These are phyloP conservation scores for Fusarium succisae DNA, from an alignment of 2,329 filamentous ascomycete genomes.

Conservation along the genomic window DNA sequence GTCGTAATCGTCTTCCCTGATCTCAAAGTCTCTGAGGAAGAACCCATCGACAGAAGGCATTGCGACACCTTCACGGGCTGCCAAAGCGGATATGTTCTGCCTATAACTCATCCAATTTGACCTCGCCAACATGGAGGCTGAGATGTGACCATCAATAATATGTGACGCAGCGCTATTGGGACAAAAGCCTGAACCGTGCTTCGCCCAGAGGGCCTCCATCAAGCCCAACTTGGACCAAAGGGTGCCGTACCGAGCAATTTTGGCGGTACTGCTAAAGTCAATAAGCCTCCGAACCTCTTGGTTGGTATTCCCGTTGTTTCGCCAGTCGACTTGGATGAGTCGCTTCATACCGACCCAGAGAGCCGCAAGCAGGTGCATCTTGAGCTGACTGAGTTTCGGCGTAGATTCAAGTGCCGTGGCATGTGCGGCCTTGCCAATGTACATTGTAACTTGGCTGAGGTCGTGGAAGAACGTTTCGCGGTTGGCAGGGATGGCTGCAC, in stretches of 20 bases:
- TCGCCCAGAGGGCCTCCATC: neutral
- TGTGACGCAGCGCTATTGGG: neutral
- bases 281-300: neutral
- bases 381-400: neutral
- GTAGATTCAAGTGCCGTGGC: neutral
- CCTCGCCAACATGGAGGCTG: neutral
- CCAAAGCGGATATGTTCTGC: neutral
- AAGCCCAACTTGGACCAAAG: neutral
- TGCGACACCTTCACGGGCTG: neutral
- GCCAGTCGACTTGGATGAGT: neutral
- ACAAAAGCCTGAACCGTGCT: neutral
- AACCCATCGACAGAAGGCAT: neutral
- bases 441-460: neutral
- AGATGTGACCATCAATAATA: neutral
- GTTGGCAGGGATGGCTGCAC: neutral
- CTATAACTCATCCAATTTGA: neutral
- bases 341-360: neutral
- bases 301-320: neutral
- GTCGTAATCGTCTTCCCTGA: neutral
- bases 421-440: neutral
- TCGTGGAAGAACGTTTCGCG: neutral
- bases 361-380: neutral
- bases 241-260: neutral
- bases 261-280: neutral
- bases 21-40: neutral